Base-by-base conservation (phyloP, 345 rosid species). In the Barbarea vulgaris region DNA sequence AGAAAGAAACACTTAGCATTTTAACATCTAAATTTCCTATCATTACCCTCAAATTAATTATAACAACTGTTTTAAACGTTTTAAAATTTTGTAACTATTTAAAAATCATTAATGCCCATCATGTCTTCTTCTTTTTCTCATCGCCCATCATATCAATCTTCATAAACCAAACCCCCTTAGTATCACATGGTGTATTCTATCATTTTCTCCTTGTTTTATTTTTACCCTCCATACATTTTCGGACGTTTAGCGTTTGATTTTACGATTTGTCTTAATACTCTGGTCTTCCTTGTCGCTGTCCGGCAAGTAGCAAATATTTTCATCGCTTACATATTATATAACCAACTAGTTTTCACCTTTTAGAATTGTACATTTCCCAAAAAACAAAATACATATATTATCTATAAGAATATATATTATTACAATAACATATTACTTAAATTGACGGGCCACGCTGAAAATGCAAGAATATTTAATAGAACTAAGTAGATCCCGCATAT, bases 171-270 rank as follows among this genome's bases (percentile, higher is more conserved):
- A 63, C 54, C 48, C 70, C 17, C 12, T 24, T 34, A 60, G 33
- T 52, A 61, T 55, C 80, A 70, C 76, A 77, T 77, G 80, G 53
- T 70, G 52, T 63, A 42, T 55, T 77, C 53, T 64, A 64, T 27
- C 47, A 62, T 62, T 30, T 64, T 71, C 72, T 63, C 21, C 13
- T 77, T 77, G 77, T 59, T 77, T 64, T 64, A 1, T 31, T 44
- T 71, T 47, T 25, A 70, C 55, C 66, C 9, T 77, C 72, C 76
- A 77, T 77, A 47, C 67, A 34, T 34, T 57, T 64, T 71, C 3
- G 36, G 67, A 64, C 68, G 8, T 64, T 70, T 71, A 56, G 80
- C 24, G 47, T 64, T 77, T 77, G 67, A 46, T 70, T 71, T 77
- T 64, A 15, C 15, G 9, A 39, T 47, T 71, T 77, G 62, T 71